Base-by-base conservation (phyloP, 2,329 filamentous ascomycete species). In the Cadophora malorum region DNA sequence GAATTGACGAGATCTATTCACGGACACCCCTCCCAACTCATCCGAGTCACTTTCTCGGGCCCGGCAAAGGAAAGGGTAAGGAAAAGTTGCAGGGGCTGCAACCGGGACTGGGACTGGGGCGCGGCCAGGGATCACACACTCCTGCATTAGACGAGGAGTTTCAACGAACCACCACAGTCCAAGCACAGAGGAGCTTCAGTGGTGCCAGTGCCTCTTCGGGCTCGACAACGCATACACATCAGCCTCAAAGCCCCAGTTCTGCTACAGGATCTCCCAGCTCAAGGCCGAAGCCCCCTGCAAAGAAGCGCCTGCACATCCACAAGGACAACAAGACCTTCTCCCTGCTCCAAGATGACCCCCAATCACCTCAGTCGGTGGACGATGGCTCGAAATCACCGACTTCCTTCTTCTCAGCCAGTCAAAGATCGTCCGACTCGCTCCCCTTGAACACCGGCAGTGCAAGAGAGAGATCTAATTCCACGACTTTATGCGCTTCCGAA, bases 291-390 rank as follows among this genome's bases (percentile, higher is more conserved):
- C 65, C 71, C 70, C 69, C 63, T 62, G 68, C 71, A 52, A 76
- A 74, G 67, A 75, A 75, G 70, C 73, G 73, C 35, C 69, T 77
- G 53, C 71, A 73, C 19, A 72, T 76, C 56, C 72, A 77, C 67
- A 69, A 73, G 58, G 75, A 78, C 67, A 74, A 72, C 52, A 76
- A 77, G 72, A 76, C 76, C 28, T 77, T 77, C 67, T 76, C 76
- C 25, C 68, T 77, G 59, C 69, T 75, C 23, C 70, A 76, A 31
- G 71, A 75, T 67, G 70, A 72, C 59, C 45, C 71, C 69, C 69
- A 71, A 61, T 45, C 70, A 49, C 45, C 45, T 33, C 69, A 65
- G 35, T 64, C 70, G 38, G 53, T 47, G 23, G 70, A 75, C 35
- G 74, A 71, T 66, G 62, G 61, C 41, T 67, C 66, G 38, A 65